A percentile compares a stretch with the other conserved stretches of the same genome.
phyloP scores from a whole-genome alignment of 2,329 filamentous ascomycete genomes.

The Fusarium sp. region DNA sequence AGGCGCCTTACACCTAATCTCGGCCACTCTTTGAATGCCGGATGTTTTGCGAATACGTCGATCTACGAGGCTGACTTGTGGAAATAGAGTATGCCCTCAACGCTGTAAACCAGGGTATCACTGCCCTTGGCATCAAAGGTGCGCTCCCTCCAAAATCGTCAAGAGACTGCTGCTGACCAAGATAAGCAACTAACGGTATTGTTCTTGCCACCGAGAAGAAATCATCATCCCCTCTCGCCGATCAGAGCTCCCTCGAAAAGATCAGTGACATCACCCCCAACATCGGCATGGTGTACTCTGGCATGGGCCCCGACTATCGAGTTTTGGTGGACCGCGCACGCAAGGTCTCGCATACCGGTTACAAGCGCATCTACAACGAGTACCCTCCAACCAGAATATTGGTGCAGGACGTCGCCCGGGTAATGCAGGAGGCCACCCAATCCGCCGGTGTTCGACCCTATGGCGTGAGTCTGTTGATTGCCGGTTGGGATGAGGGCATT shows the following conservation, averaged over 20 bases:
- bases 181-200: slow-evolving; percentile 92
- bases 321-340: slow-evolving; percentile 97
- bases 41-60: background rate
- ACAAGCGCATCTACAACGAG: slow-evolving; percentile 99
- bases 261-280: slow-evolving; percentile 98
- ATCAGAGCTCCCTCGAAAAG: slow-evolving; percentile 93
- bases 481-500: slow-evolving; percentile 97
- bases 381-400: slow-evolving; percentile 99
- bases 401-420: slow-evolving; percentile 95
- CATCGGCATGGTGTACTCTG: slow-evolving; percentile 99
- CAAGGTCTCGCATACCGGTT: slow-evolving; percentile 96
- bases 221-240: slow-evolving; percentile 95
- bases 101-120: slow-evolving; percentile 98
- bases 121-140: slow-evolving; percentile 98
- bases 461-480: slow-evolving; percentile 93
- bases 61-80: slow-evolving; percentile 26
- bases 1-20: slow-evolving; percentile 9
- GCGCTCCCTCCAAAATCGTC: slow-evolving; percentile 26
- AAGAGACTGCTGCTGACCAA: slow-evolving; percentile 33
- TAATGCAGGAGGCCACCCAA: slow-evolving; percentile 99
- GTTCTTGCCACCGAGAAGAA: slow-evolving; percentile 99
- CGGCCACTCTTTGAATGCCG: background rate
- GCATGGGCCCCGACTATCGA: slow-evolving; percentile 98
- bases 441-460: slow-evolving; percentile 97
- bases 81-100: slow-evolving; percentile 94